Percentiles rank a stretch among this genome's conserved stretches.
phyloP scores from a whole-genome alignment of 441 rosid species.

The Raphanus hybrid region DNA sequence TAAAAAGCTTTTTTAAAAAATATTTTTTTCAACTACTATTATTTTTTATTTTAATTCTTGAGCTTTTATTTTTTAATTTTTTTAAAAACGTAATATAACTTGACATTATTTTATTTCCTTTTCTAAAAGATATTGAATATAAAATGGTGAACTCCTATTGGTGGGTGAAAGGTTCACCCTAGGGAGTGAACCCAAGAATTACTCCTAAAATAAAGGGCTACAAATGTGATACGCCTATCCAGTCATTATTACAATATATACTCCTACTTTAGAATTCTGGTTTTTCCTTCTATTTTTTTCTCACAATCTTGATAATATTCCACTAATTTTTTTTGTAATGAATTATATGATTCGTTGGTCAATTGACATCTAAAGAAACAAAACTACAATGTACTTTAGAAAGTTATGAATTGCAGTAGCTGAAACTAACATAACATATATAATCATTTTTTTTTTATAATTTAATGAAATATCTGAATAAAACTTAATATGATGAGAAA shows the following conservation, averaged over 20 bases:
- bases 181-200: no score
- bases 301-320: constrained; percentile 24
- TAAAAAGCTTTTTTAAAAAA: no score
- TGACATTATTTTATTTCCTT: no score
- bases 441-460: not conserved
- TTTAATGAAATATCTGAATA: not conserved
- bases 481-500: not conserved
- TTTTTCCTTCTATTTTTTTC: not conserved
- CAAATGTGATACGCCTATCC: constrained; percentile 10
- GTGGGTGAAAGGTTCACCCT: no score
- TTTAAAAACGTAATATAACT: no score
- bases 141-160: no score
- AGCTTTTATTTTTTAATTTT: no score
- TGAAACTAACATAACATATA: not conserved
- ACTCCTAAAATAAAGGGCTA: constrained; percentile 27
- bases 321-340: not conserved
- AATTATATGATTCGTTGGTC: not conserved
- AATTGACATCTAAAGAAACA: not conserved
- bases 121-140: no score
- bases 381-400: not conserved
- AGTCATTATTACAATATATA: constrained; percentile 3
- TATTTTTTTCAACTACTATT: no score
- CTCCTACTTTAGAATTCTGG: not conserved
- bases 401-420: not conserved
- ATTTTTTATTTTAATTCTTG: no score